Percentiles rank a stretch among this genome's conserved stretches.
Evolutionary conservation across 2,329 filamentous ascomycete species (phyloP).

Genomic region (Metarhizium guizhouense): DNA sequence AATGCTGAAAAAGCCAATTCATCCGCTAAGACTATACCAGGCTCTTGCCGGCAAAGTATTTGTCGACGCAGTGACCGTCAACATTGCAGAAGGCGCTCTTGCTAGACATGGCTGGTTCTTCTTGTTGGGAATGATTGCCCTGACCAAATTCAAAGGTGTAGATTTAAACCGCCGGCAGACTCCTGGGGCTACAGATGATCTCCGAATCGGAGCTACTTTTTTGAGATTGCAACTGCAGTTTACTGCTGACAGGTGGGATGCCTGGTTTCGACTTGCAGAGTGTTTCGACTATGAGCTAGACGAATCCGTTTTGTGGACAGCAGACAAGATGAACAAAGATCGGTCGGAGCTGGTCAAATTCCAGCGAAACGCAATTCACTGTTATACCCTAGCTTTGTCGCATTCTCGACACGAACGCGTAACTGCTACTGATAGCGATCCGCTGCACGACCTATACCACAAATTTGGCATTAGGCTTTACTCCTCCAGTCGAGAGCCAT

Average conservation of each 20-base stretch:
- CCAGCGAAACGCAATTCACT: slow-evolving; percentile 76
- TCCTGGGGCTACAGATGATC: slow-evolving; percentile 71
- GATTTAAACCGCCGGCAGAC: slow-evolving; percentile 67
- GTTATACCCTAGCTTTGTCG: slow-evolving; percentile 55
- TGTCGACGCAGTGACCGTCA: slow-evolving; percentile 62
- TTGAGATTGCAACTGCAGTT: slow-evolving; percentile 77
- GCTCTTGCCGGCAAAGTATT: slow-evolving; percentile 72
- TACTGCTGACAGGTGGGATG: slow-evolving; percentile 75
- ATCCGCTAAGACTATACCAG: slow-evolving; percentile 69
- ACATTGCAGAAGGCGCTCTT: slow-evolving; percentile 58
- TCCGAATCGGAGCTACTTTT: slow-evolving; percentile 73
- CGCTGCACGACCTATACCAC: slow-evolving; percentile 49
- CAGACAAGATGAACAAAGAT: slow-evolving; percentile 84
- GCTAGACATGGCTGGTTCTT: slow-evolving; percentile 89
- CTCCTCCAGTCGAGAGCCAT: slow-evolving; percentile 52
- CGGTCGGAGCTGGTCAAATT: slow-evolving; percentile 63
- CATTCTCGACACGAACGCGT: slow-evolving; percentile 39
- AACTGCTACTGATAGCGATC: slow-evolving; percentile 38
- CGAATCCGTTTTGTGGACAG: slow-evolving; percentile 79
- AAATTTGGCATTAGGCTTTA: slow-evolving; percentile 55
- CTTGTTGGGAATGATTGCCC: slow-evolving; percentile 75
- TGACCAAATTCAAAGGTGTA: slow-evolving; percentile 71
- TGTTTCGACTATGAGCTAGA: slow-evolving; percentile 83
- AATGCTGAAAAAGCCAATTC: slow-evolving; percentile 75
- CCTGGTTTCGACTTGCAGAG: slow-evolving; percentile 82